Evolutionary conservation across 148 eudicot species (phyloP).

Genomic region (Chenopodium formosanum): DNA sequence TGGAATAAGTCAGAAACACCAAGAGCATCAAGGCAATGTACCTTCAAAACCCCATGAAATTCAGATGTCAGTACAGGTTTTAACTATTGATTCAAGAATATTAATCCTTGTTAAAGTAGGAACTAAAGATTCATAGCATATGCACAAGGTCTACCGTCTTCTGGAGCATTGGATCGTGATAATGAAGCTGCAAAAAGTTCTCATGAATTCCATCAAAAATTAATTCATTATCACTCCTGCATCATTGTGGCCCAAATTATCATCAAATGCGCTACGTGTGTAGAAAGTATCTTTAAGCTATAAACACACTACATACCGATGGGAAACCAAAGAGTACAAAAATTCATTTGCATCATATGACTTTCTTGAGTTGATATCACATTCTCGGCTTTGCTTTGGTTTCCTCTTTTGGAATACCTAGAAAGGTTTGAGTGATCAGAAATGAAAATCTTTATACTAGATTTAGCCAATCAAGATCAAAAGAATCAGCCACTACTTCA

Average conservation of each 20-base stretch:
- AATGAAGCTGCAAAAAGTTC: slow-evolving; percentile 71
- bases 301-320: slow-evolving; percentile 53
- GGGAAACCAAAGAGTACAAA: slow-evolving; percentile 66
- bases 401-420: slow-evolving; percentile 87
- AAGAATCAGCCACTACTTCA: slow-evolving; percentile 1
- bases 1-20: slow-evolving; percentile 73
- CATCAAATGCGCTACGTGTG: neutral
- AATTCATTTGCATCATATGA: slow-evolving; percentile 49
- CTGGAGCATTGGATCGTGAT: slow-evolving; percentile 88
- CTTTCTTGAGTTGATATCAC: slow-evolving; percentile 27
- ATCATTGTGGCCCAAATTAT: slow-evolving; percentile 12
- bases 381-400: slow-evolving; percentile 48
- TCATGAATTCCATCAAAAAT: slow-evolving; percentile 88
- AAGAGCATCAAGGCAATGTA: slow-evolving; percentile 71
- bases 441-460: neutral
- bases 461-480: neutral
- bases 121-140: slow-evolving; percentile 8
- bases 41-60: slow-evolving; percentile 42
- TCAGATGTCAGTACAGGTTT: neutral
- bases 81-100: neutral
- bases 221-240: slow-evolving; percentile 85
- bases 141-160: slow-evolving; percentile 67
- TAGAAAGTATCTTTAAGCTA: slow-evolving; percentile 2
- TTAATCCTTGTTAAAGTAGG: neutral
- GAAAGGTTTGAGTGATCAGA: slow-evolving; percentile 8